These are phyloP conservation scores for Psidium friedrichsthalianum DNA, from an alignment of 345 rosid species.

Conservation along the genomic window DNA sequence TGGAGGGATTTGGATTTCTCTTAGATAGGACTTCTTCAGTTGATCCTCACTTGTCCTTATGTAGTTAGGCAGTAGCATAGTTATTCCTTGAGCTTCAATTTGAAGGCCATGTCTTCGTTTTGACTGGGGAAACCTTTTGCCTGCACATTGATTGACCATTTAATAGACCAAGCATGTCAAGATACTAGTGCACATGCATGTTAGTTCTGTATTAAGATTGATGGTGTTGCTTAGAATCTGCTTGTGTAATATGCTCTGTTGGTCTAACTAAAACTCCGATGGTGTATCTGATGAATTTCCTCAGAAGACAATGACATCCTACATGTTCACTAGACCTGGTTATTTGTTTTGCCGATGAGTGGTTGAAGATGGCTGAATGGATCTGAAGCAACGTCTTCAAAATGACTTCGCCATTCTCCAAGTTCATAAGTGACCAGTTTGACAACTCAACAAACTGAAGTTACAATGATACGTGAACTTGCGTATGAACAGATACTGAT, in stretches of 20 bases:
- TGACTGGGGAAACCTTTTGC: not conserved
- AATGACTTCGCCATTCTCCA: too few relatives aligned
- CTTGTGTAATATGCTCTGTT: not conserved
- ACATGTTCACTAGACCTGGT: not conserved
- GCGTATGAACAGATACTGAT: not conserved
- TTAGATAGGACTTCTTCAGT: not conserved
- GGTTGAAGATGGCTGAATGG: not conserved
- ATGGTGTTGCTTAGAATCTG: not conserved
- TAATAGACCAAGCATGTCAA: not conserved
- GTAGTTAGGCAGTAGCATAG: not conserved
- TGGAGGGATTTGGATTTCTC: not conserved
- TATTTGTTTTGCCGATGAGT: not conserved
- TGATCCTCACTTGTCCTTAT: not conserved
- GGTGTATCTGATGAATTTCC: not conserved
- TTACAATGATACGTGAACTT: not conserved
- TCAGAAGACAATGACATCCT: not conserved
- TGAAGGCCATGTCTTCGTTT: not conserved
- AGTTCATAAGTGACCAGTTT: too few relatives aligned
- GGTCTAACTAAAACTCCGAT: not conserved
- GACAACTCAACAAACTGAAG: not conserved
- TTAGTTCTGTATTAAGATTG: not conserved
- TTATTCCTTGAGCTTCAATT: not conserved
- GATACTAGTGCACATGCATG: not conserved
- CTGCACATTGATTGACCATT: not conserved
- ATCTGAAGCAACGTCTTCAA: too few relatives aligned